Evolutionary conservation across 495 filamentous ascomycete species (phyloP).

Genomic region (Neurospora sp.): DNA sequence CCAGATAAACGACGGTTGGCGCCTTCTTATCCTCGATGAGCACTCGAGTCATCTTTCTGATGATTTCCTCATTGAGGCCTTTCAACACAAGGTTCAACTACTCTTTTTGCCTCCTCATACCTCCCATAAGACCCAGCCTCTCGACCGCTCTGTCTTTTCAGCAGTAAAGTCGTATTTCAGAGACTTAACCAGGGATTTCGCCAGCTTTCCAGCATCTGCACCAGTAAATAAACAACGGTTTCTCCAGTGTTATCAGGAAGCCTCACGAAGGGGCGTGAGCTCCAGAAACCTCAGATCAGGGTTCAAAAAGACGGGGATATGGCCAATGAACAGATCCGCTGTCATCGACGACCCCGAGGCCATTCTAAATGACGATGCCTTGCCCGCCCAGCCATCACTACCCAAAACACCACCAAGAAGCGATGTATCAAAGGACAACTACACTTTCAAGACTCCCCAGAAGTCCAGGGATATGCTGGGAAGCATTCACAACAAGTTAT

Average conservation of each 20-base stretch:
- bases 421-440: too few species aligned
- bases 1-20: background rate
- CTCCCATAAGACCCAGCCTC: constrained; percentile 3
- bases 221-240: constrained; percentile 1
- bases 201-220: background rate
- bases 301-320: constrained; percentile 4
- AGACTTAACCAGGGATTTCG: background rate
- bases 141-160: background rate
- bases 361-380: background rate
- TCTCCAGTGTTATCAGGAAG: background rate
- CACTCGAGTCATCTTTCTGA: background rate
- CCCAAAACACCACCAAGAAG: too few species aligned
- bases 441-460: too few species aligned
- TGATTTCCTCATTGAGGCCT: background rate
- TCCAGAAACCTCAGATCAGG: background rate
- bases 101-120: constrained; percentile 5
- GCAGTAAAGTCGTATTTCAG: background rate
- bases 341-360: constrained; percentile 3
- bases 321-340: background rate
- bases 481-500: too few species aligned
- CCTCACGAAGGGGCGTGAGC: background rate
- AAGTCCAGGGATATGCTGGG: too few species aligned
- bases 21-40: background rate
- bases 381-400: background rate
- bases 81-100: background rate